Base-by-base conservation (phyloP, 2,329 filamentous ascomycete species). In the Chaetomium sp. region DNA sequence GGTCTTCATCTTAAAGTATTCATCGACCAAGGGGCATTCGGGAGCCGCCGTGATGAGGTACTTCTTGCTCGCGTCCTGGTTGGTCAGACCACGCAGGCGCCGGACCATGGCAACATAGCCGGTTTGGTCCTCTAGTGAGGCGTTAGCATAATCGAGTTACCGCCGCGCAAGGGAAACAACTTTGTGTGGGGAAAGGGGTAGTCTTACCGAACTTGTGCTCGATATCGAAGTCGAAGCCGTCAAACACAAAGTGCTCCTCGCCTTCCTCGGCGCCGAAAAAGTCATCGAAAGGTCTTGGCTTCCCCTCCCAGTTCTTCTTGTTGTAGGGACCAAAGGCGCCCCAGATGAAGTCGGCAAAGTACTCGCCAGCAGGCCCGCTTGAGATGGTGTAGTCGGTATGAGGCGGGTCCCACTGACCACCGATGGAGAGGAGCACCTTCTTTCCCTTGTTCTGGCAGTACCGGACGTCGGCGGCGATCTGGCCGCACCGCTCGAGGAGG, bases 341-440 rank as follows among this genome's bases (percentile, higher is more conserved):
- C 72, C 75, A 79, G 62, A 79, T 60, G 67, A 78, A 78, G 42
- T 76, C 65, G 57, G 75, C 78, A 70, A 80, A 79, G 16, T 73
- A 67, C 21, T 66, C 55, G 38, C 75, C 78, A 6, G 74, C 71
- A 21, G 68, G 60, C 9, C 66, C 61, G 49, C 63, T 70, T 1
- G 74, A 74, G 49, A 80, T 59, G 16, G 72, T 71, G 68, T 80
- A 80, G 73, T 78, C 72, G 65, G 70, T 72, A 27, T 16, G 53
- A 21, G 59, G 33, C 23, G 60, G 27, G 7, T 64, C 65, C 56
- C 69, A 76, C 12, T 67, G 83, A 49, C 87, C 87, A 53, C 87
- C 87, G 55, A 90, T 81, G 13, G 87, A 89, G 29, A 90, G 79
- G 50, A 89, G 75, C 60, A 90, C 82, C 67, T 86, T 89, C 76